Evolutionary conservation across 2,329 filamentous ascomycete species (phyloP).

Genomic region (Nothomitra cinnamomea): DNA sequence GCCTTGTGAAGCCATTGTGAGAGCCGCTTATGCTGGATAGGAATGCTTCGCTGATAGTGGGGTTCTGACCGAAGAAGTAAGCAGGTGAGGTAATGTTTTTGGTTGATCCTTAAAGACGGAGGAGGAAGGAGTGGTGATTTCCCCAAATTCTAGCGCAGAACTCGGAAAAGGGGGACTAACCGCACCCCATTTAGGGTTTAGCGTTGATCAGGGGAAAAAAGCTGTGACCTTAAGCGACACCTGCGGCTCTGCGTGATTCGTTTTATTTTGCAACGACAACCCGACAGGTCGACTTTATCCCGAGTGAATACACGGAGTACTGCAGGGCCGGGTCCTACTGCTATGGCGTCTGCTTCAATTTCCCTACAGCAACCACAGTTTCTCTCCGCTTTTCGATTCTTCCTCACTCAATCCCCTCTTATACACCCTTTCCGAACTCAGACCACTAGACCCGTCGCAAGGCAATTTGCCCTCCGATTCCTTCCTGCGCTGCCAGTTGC

Average conservation of each 20-base stretch:
- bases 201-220: neutral
- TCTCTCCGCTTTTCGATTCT: neutral
- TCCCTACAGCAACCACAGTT: neutral
- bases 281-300: too few species aligned
- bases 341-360: neutral
- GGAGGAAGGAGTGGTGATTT: neutral
- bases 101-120: neutral
- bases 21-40: neutral
- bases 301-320: too few species aligned
- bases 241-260: neutral
- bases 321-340: neutral
- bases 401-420: neutral
- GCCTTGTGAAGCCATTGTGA: constrained; percentile 36
- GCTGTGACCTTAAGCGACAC: neutral
- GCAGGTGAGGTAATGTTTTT: neutral
- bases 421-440: neutral
- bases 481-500: constrained; percentile 26
- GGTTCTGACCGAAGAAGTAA: constrained; percentile 3
- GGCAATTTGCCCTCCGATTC: neutral
- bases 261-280: neutral
- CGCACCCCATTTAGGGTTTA: neutral
- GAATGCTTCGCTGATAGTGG: constrained; percentile 10
- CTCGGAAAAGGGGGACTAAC: neutral
- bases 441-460: neutral
- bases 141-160: neutral